phyloP scores from a whole-genome alignment of 108 stramenopile genomes.

The Mayamaea pseudoterrestris region DNA sequence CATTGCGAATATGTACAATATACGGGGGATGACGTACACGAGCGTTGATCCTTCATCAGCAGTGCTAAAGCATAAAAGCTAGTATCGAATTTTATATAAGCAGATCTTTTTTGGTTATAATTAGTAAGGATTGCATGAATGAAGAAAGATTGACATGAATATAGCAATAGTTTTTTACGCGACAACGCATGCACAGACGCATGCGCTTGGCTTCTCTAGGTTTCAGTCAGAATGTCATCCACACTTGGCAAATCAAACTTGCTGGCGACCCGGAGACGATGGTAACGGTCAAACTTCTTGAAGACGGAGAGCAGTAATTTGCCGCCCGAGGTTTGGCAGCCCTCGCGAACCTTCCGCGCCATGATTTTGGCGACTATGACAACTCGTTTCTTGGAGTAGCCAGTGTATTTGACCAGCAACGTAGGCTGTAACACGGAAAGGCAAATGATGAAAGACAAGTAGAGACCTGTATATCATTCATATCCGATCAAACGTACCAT shows the following conservation, averaged over 20 bases:
- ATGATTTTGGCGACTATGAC: not conserved
- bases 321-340: not conserved
- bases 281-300: not conserved
- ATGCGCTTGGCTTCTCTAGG: not conserved
- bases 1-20: too few relatives aligned
- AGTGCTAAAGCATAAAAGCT: too few relatives aligned
- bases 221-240: too few relatives aligned
- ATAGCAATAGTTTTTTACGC: not conserved
- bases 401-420: conserved; percentile 1
- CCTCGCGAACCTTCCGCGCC: not conserved
- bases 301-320: not conserved
- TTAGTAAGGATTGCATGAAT: too few relatives aligned
- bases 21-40: too few relatives aligned
- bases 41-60: too few relatives aligned
- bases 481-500: not conserved
- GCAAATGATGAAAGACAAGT: not conserved
- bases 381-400: not conserved
- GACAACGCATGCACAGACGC: not conserved
- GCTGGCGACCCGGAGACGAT: not conserved
- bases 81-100: too few relatives aligned
- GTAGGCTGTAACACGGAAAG: not conserved
- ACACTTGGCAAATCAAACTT: too few relatives aligned
- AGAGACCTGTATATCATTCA: not conserved
- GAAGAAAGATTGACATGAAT: too few relatives aligned
- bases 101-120: too few relatives aligned